Conservation (phyloP, 1,284 basidiomycete genomes). For the Ustilago shanxiensis region DNA sequence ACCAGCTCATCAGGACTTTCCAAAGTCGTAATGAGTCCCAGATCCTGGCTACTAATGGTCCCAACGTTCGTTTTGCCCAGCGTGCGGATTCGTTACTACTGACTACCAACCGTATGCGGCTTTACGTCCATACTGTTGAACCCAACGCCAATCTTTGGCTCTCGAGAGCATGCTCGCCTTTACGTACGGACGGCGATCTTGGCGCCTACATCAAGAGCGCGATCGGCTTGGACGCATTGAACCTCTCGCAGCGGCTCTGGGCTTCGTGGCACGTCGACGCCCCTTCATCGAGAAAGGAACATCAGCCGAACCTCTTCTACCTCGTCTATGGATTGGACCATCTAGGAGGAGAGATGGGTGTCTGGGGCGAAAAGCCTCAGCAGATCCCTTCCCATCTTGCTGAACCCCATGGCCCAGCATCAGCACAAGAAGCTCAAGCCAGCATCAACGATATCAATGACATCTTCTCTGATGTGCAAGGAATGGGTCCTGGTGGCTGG, state of each 20-base stretch:
- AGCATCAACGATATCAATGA: slow-evolving; percentile 42
- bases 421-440: slow-evolving; percentile 36
- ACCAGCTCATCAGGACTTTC: slow-evolving; percentile 34
- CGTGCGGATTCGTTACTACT: slow-evolving; percentile 53
- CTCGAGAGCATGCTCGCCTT: slow-evolving; percentile 47
- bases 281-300: slow-evolving; percentile 34
- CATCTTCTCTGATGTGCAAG: slow-evolving; percentile 32
- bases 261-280: slow-evolving; percentile 54
- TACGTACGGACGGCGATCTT: slow-evolving; percentile 48
- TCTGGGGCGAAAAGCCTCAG: slow-evolving; percentile 51
- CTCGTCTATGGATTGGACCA: slow-evolving; percentile 55
- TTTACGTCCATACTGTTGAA: slow-evolving; percentile 54
- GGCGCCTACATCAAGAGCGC: slow-evolving; percentile 52
- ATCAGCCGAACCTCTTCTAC: slow-evolving; percentile 55
- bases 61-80: slow-evolving; percentile 40
- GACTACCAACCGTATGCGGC: slow-evolving; percentile 51
- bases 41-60: slow-evolving; percentile 26
- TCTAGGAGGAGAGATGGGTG: slow-evolving; percentile 52
- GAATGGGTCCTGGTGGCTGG: slow-evolving; percentile 49
- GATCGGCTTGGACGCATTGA: slow-evolving; percentile 43
- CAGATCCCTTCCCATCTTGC: background rate
- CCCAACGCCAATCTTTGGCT: slow-evolving; percentile 54
- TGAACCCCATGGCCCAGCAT: slow-evolving; percentile 4
- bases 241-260: slow-evolving; percentile 47
- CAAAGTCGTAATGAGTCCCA: slow-evolving; percentile 37